Evolutionary conservation across 73 alveolate species (phyloP).

Genomic region (Symbiodinium natans): DNA sequence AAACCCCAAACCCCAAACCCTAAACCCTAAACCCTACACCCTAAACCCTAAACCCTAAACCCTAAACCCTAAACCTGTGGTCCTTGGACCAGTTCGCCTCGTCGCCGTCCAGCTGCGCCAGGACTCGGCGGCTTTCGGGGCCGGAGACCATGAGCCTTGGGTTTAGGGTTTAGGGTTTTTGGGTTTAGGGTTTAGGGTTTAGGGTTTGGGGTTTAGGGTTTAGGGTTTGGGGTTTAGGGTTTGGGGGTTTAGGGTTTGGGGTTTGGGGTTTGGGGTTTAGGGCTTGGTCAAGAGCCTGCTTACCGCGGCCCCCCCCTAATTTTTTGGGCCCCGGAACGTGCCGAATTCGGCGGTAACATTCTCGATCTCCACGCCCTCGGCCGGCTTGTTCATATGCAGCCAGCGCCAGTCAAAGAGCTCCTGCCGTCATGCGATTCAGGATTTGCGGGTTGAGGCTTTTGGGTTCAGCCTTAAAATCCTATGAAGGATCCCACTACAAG

Average conservation of each 20-base stretch:
- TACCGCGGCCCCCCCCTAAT: no score
- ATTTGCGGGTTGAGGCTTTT: background rate
- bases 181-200: no score
- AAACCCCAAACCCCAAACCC: background rate
- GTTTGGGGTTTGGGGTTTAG: no score
- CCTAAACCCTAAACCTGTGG: background rate
- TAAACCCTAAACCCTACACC: background rate
- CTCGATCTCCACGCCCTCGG: constrained; percentile 67
- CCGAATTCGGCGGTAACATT: constrained; percentile 71
- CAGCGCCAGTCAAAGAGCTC: constrained; percentile 89
- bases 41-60: background rate
- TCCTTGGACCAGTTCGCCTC: constrained; percentile 71
- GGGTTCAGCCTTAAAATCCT: background rate
- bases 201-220: no score
- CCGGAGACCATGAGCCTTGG: constrained; percentile 64
- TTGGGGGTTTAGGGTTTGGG: no score
- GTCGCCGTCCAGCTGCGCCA: constrained; percentile 59
- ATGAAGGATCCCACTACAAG: no score
- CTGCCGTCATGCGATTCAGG: background rate
- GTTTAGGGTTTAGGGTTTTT: no score
- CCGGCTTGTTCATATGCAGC: constrained; percentile 80
- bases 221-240: no score
- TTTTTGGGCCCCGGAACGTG: constrained; percentile 7
- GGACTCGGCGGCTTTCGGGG: constrained; percentile 83
- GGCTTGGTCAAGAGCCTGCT: no score